Conservation (phyloP, 768 basidiomycete species). For the Mycena kentingensis region DNA sequence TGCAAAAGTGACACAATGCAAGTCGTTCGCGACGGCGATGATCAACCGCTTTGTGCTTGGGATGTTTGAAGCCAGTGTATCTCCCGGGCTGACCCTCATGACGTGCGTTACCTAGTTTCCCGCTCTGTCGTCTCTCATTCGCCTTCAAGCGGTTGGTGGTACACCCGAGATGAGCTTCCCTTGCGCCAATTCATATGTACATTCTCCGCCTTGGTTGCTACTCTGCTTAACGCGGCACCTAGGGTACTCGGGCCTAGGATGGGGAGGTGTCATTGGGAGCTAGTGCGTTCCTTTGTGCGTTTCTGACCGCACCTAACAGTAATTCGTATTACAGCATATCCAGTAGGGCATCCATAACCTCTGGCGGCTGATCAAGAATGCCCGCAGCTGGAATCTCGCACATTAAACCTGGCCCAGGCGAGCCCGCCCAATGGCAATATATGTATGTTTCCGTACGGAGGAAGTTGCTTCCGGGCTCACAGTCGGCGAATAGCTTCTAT, state of each 20-base stretch:
- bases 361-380: background rate
- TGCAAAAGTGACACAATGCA: slow-evolving; percentile 22
- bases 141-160: slow-evolving; percentile 20
- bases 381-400: slow-evolving; percentile 19
- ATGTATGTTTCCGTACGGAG: slow-evolving; percentile 3
- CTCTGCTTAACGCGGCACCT: background rate
- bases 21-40: slow-evolving; percentile 24
- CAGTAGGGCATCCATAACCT: slow-evolving; percentile 1
- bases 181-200: slow-evolving; percentile 22
- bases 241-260: slow-evolving; percentile 25
- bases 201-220: background rate
- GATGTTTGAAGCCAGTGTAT: slow-evolving; percentile 22
- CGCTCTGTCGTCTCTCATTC: background rate
- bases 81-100: slow-evolving; percentile 24
- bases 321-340: slow-evolving; percentile 8
- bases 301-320: background rate
- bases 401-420: slow-evolving; percentile 15
- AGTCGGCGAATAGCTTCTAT: slow-evolving; percentile 14
- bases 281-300: slow-evolving; percentile 4
- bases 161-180: slow-evolving; percentile 20
- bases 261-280: slow-evolving; percentile 24
- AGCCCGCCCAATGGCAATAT: slow-evolving; percentile 22
- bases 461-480: background rate
- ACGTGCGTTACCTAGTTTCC: slow-evolving; percentile 10
- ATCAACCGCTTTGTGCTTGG: slow-evolving; percentile 22